Conservation (phyloP, 192 early-diverging fungal genomes). For the Lunasporangiospora selenospora region DNA sequence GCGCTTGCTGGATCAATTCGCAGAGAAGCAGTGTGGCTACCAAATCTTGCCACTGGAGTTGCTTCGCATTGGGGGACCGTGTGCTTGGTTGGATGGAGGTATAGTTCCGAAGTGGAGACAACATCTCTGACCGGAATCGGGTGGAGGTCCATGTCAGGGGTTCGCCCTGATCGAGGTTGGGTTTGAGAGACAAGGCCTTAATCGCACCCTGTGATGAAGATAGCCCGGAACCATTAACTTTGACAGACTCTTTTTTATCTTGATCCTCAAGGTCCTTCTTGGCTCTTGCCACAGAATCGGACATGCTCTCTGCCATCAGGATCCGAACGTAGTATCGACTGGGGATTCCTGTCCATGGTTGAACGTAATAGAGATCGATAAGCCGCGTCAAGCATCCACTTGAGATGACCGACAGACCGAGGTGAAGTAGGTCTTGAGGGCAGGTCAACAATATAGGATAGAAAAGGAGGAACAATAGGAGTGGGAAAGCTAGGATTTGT, state of each 20-base stretch:
- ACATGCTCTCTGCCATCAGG: no score
- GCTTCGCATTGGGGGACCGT: neutral
- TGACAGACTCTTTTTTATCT: no score
- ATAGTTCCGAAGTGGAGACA: conserved; percentile 21
- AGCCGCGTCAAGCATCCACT: conserved; percentile 14
- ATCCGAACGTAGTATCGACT: neutral
- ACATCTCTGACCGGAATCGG: conserved; percentile 23
- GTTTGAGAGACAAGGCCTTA: no score
- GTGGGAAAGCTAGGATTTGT: conserved; percentile 11
- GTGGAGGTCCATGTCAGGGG: conserved; percentile 26
- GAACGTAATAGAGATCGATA: conserved; percentile 35
- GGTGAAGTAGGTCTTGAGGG: conserved; percentile 1
- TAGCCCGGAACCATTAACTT: no score
- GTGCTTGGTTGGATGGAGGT: neutral
- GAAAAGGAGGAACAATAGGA: conserved; percentile 3
- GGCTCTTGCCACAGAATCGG: no score
- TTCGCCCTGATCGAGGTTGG: neutral
- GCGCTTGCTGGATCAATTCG: conserved; percentile 1
- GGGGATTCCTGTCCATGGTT: conserved; percentile 33
- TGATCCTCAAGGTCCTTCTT: no score
- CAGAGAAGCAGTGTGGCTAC: neutral
- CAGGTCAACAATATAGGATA: conserved; percentile 16
- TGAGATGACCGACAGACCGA: conserved; percentile 5
- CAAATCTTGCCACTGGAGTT: conserved; percentile 11
- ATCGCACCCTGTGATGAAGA: no score